phyloP scores from a whole-genome alignment of 805 yeast genomes.

The Myxozyma neglecta region DNA sequence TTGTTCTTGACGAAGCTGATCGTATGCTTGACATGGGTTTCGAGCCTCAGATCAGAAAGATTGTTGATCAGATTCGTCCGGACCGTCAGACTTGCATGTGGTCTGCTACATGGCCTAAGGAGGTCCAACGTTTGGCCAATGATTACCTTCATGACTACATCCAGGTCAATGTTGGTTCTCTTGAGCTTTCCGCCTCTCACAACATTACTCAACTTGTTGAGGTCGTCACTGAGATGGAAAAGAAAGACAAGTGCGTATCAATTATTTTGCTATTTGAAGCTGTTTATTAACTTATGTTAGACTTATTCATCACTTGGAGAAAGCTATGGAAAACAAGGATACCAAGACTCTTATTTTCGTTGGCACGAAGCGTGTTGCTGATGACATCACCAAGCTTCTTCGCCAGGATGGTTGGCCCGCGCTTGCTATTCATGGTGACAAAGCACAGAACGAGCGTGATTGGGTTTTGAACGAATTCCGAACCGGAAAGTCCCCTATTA shows the following conservation, averaged over 20 bases:
- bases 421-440: constrained; percentile 97
- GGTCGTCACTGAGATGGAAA: constrained; percentile 87
- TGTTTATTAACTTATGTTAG: background rate
- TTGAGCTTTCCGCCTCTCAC: constrained; percentile 92
- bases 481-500: constrained; percentile 87
- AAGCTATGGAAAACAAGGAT: constrained; percentile 63
- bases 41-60: constrained; percentile 98
- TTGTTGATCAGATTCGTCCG: constrained; percentile 92
- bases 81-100: constrained; percentile 99
- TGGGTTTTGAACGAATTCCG: constrained; percentile 95
- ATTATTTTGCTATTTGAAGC: background rate
- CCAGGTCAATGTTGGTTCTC: constrained; percentile 93
- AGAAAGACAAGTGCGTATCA: constrained; percentile 67
- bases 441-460: constrained; percentile 96
- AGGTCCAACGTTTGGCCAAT: constrained; percentile 87
- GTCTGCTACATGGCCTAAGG: constrained; percentile 99
- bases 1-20: constrained; percentile 98
- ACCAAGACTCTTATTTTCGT: constrained; percentile 86
- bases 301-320: constrained; percentile 76
- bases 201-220: constrained; percentile 89
- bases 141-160: constrained; percentile 91
- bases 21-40: constrained; percentile 99
- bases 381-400: constrained; percentile 84
- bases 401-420: constrained; percentile 99
- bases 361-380: constrained; percentile 98